phyloP scores from a whole-genome alignment of 1,139 yeast genomes.

The Wickerhamomyces sp. region DNA sequence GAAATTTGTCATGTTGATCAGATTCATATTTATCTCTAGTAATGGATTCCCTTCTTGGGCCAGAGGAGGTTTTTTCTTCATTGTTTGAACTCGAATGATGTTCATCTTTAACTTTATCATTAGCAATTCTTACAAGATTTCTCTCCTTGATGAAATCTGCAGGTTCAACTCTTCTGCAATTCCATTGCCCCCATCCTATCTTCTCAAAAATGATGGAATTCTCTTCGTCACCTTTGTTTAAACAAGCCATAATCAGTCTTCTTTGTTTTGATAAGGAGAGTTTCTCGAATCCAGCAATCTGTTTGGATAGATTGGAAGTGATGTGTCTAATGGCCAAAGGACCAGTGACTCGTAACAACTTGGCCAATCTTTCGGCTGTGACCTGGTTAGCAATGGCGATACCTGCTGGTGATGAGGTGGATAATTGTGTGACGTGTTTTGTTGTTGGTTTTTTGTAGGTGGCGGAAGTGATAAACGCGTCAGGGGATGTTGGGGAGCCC shows the following conservation, averaged over 20 bases:
- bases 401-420: slow-evolving; percentile 85
- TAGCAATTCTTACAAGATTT: slow-evolving; percentile 26
- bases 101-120: slow-evolving; percentile 30
- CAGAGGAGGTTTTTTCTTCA: slow-evolving; percentile 13
- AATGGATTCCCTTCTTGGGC: slow-evolving; percentile 35
- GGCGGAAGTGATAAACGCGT: slow-evolving; percentile 19
- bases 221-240: slow-evolving; percentile 64
- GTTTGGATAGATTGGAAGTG: slow-evolving; percentile 68
- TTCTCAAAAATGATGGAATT: slow-evolving; percentile 78
- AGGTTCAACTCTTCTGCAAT: slow-evolving; percentile 55
- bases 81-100: neutral
- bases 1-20: slow-evolving; percentile 20
- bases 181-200: slow-evolving; percentile 99
- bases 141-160: slow-evolving; percentile 41
- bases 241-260: slow-evolving; percentile 81
- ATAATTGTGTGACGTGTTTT: slow-evolving; percentile 31
- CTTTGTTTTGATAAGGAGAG: slow-evolving; percentile 85
- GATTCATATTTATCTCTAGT: slow-evolving; percentile 28
- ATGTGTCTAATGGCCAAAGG: slow-evolving; percentile 90
- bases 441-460: slow-evolving; percentile 21
- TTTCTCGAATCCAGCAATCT: slow-evolving; percentile 75
- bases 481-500: slow-evolving; percentile 19
- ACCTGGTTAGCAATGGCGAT: slow-evolving; percentile 84
- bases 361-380: slow-evolving; percentile 74
- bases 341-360: slow-evolving; percentile 64